A percentile compares a stretch with the other conserved stretches of the same genome.
Evolutionary conservation across 139 green algal species (phyloP).

Genomic region (Asterochloris sp.): DNA sequence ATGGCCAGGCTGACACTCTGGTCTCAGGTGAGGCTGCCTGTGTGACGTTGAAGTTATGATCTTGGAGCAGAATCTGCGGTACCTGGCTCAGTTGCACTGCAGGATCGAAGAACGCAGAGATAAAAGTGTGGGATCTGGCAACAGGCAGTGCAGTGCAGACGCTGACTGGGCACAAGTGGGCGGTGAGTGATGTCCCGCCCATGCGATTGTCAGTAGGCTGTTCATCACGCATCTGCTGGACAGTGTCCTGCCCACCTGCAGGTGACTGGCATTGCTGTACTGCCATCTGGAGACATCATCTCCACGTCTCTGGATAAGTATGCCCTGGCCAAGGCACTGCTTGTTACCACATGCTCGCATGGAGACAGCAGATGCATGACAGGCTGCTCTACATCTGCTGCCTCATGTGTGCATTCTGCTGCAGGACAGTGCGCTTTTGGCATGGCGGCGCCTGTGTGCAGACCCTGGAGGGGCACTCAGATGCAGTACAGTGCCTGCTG

Average conservation of each 20-base stretch:
- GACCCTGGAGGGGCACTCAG: conserved; percentile 70
- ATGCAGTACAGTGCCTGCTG: conserved; percentile 73
- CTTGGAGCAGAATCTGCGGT: too few species aligned
- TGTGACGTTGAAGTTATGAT: too few species aligned
- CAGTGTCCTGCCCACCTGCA: conserved; percentile 20
- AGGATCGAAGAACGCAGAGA: neutral
- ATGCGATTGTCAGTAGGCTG: too few species aligned
- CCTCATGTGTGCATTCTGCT: neutral
- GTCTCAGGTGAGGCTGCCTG: conserved; percentile 52
- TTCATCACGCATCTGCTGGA: neutral
- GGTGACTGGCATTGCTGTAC: conserved; percentile 73
- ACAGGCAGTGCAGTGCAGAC: neutral
- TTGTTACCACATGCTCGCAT: neutral
- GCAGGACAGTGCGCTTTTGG: conserved; percentile 79
- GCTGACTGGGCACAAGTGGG: neutral
- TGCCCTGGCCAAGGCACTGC: neutral
- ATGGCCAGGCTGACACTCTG: conserved; percentile 42
- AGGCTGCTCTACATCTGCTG: conserved; percentile 1
- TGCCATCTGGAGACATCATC: conserved; percentile 55
- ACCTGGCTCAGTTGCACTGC: neutral
- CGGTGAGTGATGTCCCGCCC: neutral
- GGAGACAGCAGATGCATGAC: neutral
- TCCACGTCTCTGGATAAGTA: conserved; percentile 84
- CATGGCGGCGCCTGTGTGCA: conserved; percentile 34
- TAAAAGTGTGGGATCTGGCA: too few species aligned